Base-by-base conservation (phyloP, 306 rosid species). In the Urtica urens region DNA sequence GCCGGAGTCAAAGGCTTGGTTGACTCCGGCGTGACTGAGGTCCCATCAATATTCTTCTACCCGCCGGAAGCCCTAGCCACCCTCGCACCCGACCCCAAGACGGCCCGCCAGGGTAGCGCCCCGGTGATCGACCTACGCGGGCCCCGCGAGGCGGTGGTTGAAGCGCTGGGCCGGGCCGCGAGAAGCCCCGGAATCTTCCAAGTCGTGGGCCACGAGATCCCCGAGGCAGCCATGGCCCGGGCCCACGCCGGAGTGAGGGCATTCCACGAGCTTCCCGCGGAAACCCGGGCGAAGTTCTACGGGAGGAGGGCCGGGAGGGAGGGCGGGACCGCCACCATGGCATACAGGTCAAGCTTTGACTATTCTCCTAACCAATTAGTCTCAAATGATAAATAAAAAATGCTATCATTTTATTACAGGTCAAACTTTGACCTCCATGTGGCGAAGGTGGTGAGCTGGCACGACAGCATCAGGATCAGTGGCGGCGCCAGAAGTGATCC, bases 371-470 rank as follows among this genome's bases (percentile, higher is more conserved):
- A n/a, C n/a, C n/a, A n/a, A n/a, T n/a, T n/a, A n/a, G n/a, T n/a
- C n/a, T n/a, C n/a, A n/a, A n/a, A n/a, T n/a, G n/a, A n/a, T n/a
- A n/a, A n/a, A n/a, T n/a, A n/a, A n/a, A n/a, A n/a, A n/a, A n/a
- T n/a, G n/a, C n/a, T n/a, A n/a, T n/a, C n/a, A n/a, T n/a, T n/a
- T n/a, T n/a, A n/a, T n/a, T 60, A 69, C 25, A 4, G 64, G 13
- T 64, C 76, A 26, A 74, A 74, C 63, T 33, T 74, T 1, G 68
- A 68, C 12, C 42, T 68, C 41, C 56, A 10, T 26, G 23, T 14
- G 27, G 54, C 74, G 2, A 62, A 63, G 37, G 67, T 94, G 18
- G 94, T 87, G 49, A 80, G 96, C 74, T 87, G 94, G 96, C 73
- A 88, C 12, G 96, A 86, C 53, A 82, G 92, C 1, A 28, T 82